phyloP scores from a whole-genome alignment of 768 basidiomycete genomes.

The Trametes cingulata region DNA sequence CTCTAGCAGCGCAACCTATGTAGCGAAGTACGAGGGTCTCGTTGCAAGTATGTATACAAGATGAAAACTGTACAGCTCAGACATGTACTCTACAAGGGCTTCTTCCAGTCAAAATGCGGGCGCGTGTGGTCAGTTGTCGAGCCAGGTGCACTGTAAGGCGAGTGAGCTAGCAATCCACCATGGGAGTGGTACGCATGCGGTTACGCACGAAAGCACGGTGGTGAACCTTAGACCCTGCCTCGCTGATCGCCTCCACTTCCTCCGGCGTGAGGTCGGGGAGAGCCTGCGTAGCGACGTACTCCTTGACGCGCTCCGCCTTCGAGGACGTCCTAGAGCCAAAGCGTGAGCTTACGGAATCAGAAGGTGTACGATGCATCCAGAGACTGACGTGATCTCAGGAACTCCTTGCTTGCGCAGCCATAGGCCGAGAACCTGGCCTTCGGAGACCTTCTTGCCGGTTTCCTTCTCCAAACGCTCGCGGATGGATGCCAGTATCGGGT shows the following conservation, averaged over 20 bases:
- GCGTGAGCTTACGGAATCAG: not conserved
- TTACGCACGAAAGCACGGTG: constrained; percentile 32
- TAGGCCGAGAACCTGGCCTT: constrained; percentile 32
- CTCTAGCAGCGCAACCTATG: no score
- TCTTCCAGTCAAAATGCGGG: no score
- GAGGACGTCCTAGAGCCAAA: constrained; percentile 37
- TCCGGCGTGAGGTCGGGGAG: constrained; percentile 36
- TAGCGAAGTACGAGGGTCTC: no score
- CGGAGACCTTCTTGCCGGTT: constrained; percentile 27
- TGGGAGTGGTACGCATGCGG: not conserved
- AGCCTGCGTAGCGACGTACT: constrained; percentile 48
- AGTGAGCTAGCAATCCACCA: not conserved
- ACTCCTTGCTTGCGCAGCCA: constrained; percentile 36
- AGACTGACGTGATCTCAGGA: constrained; percentile 35
- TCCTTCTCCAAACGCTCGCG: constrained; percentile 27
- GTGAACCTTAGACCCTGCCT: constrained; percentile 31
- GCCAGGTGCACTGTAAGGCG: not conserved
- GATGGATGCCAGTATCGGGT: constrained; percentile 38
- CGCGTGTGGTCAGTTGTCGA: not conserved
- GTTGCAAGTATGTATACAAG: no score
- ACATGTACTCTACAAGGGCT: no score
- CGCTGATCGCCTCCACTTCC: constrained; percentile 32
- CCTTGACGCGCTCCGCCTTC: constrained; percentile 44
- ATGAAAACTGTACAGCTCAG: not conserved
- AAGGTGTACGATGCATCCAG: not conserved